Evolutionary conservation across 2,329 filamentous ascomycete genomes (phyloP).

Genomic region (Pseudogymnoascus sp.): DNA sequence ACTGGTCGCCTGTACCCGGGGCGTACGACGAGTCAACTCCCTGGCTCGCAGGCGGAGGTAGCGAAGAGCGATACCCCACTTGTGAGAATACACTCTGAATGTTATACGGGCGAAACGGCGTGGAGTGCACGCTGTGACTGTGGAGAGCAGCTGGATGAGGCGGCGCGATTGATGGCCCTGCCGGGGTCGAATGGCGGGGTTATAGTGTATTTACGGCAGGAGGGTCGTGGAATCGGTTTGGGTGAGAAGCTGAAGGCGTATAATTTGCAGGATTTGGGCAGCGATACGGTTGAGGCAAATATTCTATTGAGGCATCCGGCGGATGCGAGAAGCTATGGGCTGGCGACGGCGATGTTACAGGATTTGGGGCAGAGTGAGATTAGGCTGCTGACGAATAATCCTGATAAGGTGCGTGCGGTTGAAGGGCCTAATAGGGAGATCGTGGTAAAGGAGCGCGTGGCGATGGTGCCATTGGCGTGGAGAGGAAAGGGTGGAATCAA

Average conservation of each 20-base stretch:
- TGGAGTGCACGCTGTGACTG: slow-evolving; percentile 98
- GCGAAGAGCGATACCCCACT: slow-evolving; percentile 48
- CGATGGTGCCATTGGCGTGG: slow-evolving; percentile 95
- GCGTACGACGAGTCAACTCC: slow-evolving; percentile 47
- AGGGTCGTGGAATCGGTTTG: slow-evolving; percentile 89
- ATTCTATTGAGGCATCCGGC: slow-evolving; percentile 83
- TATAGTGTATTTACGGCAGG: slow-evolving; percentile 91
- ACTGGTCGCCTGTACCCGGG: slow-evolving; percentile 81
- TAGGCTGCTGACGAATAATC: slow-evolving; percentile 87
- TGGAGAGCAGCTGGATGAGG: slow-evolving; percentile 94
- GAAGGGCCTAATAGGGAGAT: slow-evolving; percentile 87
- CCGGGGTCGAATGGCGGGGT: slow-evolving; percentile 67
- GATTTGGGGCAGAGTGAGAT: slow-evolving; percentile 78
- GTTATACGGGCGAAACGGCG: slow-evolving; percentile 96
- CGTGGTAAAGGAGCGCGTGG: slow-evolving; percentile 78
- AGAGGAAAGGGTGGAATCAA: slow-evolving; percentile 74
- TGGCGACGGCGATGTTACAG: slow-evolving; percentile 90
- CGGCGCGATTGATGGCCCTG: slow-evolving; percentile 82
- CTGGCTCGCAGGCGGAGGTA: slow-evolving; percentile 4
- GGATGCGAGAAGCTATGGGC: slow-evolving; percentile 86
- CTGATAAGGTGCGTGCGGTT: slow-evolving; percentile 89
- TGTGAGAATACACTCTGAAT: slow-evolving; percentile 94
- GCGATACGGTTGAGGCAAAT: slow-evolving; percentile 97
- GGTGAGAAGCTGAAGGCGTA: slow-evolving; percentile 97
- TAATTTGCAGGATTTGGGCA: slow-evolving; percentile 91